Conservation (phyloP, 108 stramenopile genomes). For the Hondaea fermentalgiana region DNA sequence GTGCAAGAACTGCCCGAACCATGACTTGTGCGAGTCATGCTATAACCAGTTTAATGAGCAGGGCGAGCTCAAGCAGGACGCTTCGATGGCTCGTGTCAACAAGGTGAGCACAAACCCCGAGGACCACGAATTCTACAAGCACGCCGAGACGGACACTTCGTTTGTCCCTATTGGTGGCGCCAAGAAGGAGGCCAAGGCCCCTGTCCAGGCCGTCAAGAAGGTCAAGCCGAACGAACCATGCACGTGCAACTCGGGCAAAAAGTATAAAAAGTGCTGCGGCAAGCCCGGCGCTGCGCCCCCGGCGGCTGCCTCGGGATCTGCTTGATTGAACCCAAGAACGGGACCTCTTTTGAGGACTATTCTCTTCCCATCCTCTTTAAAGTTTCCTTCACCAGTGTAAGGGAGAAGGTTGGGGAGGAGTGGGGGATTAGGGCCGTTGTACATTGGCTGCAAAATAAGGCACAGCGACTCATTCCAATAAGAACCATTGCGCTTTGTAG, state of each 20-base stretch:
- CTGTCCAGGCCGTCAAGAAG: background rate
- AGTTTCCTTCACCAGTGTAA: too few relatives aligned
- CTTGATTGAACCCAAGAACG: too few relatives aligned
- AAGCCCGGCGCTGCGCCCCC: background rate
- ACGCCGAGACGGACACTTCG: background rate
- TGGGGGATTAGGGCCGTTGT: too few relatives aligned
- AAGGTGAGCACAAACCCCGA: background rate
- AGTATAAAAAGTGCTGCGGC: slow-evolving; percentile 34
- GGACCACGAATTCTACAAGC: background rate
- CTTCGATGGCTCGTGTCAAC: background rate
- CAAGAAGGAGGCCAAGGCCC: background rate
- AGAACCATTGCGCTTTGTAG: too few relatives aligned
- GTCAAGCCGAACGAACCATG: slow-evolving; percentile 32
- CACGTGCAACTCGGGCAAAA: slow-evolving; percentile 25
- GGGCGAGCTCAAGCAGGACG: background rate
- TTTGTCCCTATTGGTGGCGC: background rate
- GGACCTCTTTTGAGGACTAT: too few relatives aligned
- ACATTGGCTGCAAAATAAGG: too few relatives aligned
- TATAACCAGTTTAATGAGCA: background rate
- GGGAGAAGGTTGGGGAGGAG: too few relatives aligned
- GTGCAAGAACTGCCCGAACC: slow-evolving; percentile 1
- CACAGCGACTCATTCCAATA: too few relatives aligned
- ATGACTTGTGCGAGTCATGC: slow-evolving; percentile 12
- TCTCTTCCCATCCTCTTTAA: too few relatives aligned
- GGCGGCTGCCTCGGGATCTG: too few relatives aligned